Percentiles rank a stretch among this genome's conserved stretches.
phyloP scores from a whole-genome alignment of 2,329 filamentous ascomycete species.

The Fusarium sp. region DNA sequence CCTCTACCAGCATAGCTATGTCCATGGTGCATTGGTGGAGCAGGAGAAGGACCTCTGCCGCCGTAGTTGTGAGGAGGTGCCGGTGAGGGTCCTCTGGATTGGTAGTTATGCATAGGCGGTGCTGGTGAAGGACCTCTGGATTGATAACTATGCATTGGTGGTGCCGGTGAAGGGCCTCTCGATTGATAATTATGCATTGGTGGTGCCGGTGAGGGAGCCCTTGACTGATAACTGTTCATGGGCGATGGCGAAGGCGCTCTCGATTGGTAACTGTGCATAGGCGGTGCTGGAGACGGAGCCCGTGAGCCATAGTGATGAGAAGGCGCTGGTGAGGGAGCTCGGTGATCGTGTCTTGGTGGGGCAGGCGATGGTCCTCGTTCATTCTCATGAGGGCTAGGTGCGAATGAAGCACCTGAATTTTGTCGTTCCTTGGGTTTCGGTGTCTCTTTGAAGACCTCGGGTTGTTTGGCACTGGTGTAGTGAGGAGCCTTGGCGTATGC shows the following conservation, averaged over 20 bases:
- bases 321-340: slow-evolving; percentile 49
- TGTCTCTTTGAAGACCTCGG: slow-evolving; percentile 64
- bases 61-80: slow-evolving; percentile 46
- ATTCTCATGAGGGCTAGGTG: slow-evolving; percentile 38
- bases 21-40: slow-evolving; percentile 46
- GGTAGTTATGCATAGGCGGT: slow-evolving; percentile 39
- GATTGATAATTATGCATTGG: slow-evolving; percentile 23
- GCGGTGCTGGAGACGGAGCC: slow-evolving; percentile 45
- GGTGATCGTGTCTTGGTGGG: slow-evolving; percentile 32
- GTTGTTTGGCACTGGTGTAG: slow-evolving; percentile 71
- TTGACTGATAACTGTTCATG: slow-evolving; percentile 39
- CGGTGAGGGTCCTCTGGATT: slow-evolving; percentile 44
- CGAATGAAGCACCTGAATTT: slow-evolving; percentile 55
- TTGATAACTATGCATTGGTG: slow-evolving; percentile 28
- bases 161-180: slow-evolving; percentile 32
- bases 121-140: slow-evolving; percentile 25
- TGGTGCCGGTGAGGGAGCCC: slow-evolving; percentile 46
- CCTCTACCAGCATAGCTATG: slow-evolving; percentile 50
- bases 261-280: slow-evolving; percentile 29
- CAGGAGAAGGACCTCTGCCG: slow-evolving; percentile 49
- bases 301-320: slow-evolving; percentile 48
- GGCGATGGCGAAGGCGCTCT: slow-evolving; percentile 37
- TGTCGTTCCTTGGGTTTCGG: slow-evolving; percentile 54
- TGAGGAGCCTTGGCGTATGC: slow-evolving; percentile 74
- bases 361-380: slow-evolving; percentile 44